These are phyloP conservation scores for Podila epicladia DNA, from an alignment of 192 early-diverging fungal species.

Conservation along the genomic window DNA sequence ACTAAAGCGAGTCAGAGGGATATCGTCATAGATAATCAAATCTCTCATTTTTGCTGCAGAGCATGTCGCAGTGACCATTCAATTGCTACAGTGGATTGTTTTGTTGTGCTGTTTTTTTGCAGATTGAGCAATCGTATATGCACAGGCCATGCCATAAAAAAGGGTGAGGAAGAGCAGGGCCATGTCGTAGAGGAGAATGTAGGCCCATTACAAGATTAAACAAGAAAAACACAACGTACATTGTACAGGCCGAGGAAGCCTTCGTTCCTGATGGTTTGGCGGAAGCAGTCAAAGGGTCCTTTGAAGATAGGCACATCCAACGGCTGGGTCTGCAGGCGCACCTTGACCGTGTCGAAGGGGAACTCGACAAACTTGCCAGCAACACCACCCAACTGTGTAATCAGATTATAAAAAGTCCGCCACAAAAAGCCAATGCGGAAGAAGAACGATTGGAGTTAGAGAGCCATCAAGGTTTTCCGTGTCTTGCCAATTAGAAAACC, in stretches of 20 bases:
- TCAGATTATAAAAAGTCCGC: no score
- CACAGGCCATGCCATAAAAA: background rate
- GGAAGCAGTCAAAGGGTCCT: constrained; percentile 86
- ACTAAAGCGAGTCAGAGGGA: background rate
- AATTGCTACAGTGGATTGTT: background rate
- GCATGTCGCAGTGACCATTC: background rate
- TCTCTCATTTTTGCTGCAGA: background rate
- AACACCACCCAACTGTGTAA: constrained; percentile 80
- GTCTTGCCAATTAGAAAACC: background rate
- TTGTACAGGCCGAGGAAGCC: constrained; percentile 90
- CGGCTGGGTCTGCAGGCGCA: constrained; percentile 90
- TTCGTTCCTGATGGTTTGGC: constrained; percentile 77
- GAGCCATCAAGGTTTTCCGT: background rate
- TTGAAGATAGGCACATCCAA: constrained; percentile 68
- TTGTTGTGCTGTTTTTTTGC: background rate
- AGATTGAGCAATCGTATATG: background rate
- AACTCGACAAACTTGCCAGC: constrained; percentile 95
- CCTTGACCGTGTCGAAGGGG: constrained; percentile 96
- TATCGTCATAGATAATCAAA: background rate
- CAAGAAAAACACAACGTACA: constrained; percentile 55
- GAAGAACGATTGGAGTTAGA: background rate
- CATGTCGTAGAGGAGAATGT: background rate
- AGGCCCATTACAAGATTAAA: no score
- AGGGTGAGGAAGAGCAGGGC: background rate
- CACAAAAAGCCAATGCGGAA: background rate